Evolutionary conservation across 345 rosid genomes (phyloP), one percentile per base, ranked within the genome.

Genomic region (Euphorbia pulcherrima): DNA sequence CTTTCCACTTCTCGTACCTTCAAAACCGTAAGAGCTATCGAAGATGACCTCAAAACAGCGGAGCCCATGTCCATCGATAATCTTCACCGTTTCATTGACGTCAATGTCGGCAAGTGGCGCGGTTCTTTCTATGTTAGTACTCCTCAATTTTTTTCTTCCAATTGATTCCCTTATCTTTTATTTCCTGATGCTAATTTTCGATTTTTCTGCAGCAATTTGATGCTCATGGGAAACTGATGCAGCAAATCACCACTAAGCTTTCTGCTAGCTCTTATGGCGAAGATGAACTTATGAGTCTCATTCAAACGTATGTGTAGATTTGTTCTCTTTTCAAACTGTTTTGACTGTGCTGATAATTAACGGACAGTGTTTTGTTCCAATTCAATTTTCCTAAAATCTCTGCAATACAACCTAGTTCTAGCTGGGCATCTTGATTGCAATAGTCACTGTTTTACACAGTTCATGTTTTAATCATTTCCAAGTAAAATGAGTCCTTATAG

Each of bases 181-280:
- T 20, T 52, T 57, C 28, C 20, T 8, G 12, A 10, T 51, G n/a
- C 33, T 4, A n/a, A 17, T 46, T 47, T 41, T 62, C 30, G n/a
- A 33, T 28, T 18, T 65, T 24, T 57, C 20, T 59, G 87, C 84
- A 90, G 97, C 98, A 93, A 93, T 93, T 93, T 48, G 96, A 90
- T 79, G 84, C 78, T 1, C 39, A 80, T 63, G 97, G 96, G 44
- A 84, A 73, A 50, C 73, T 93, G 75, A 68, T 85, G 78, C 97
- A 90, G 54, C 89, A 83, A 58, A 73, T 93, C 57, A 84, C 62
- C 57, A 93, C 97, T 17, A 79, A 66, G 77, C 92, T 93, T 66
- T 81, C 97, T 0, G 96, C 79, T 12, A 84, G 82, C 69, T 81
- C 91, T 3, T 90, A 90, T 73, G 98, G 98, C 64, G 97, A 90